Evolutionary conservation across 1,284 basidiomycete species (phyloP), one percentile per base, ranked within the genome.

Genomic region (Moesziomyces sp.): DNA sequence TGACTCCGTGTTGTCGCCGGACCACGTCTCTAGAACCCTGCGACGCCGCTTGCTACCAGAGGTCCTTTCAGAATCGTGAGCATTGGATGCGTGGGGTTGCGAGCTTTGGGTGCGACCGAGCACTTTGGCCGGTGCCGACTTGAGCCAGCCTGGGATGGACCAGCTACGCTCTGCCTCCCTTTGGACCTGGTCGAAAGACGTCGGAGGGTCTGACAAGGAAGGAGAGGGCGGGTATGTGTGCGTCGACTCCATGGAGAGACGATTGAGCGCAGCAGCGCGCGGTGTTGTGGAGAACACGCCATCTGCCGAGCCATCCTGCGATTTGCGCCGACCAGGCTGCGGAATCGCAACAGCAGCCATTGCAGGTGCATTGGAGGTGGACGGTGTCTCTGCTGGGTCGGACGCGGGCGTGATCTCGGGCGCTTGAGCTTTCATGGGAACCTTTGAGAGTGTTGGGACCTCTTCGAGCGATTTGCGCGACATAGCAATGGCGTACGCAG

Each of bases 181-280:
- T 9, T 76, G 74, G 2, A 63, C 46, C 50, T 70, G 64, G 7
- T 65, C 61, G 38, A 76, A 76, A 1, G 58, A 51, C 2, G 60
- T 46, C 16, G 70, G 62, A 4, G 74, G 69, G 23, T 66, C 62
- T 2, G 54, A 58, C 3, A 38, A 30, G 6, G 74, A 69, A 9
- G 69, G 69, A 3, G 74, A 73, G 6, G 74, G 74, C 13, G 74
- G 74, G 35, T 76, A 76, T 16, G 58, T 69, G 40, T 73, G 61
- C 0, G 59, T 45, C 7, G 73, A 61, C 24, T 63, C 57, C 63
- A 60, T 71, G 8, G 66, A 71, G 18, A 63, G 56, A 19, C 62
- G 69, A 23, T 73, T 73, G 9, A 67, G 56, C 19, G 44, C 30
- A 3, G 59, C 53, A 23, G 63, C 70, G 11, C 63, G 58, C 24